Base-by-base conservation (phyloP, 2,329 filamentous ascomycete genomes). In the Xylariaceae sp. region DNA sequence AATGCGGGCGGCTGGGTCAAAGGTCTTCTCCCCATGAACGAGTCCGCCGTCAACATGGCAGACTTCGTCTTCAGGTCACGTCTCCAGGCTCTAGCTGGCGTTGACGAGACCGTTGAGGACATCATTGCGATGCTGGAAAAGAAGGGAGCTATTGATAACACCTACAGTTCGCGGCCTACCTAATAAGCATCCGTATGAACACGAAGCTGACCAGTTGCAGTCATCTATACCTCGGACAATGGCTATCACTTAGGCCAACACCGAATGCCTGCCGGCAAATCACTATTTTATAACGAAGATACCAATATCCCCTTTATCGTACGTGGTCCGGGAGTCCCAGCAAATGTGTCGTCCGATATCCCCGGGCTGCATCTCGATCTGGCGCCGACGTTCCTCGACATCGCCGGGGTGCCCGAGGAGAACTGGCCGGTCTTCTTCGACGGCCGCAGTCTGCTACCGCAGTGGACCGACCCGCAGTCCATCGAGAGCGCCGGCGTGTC, bases 171-270 rank as follows among this genome's bases (percentile, higher is more conserved):
- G n/a, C n/a, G n/a, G n/a, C n/a, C n/a, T n/a, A n/a, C n/a, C n/a
- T n/a, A n/a, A n/a, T n/a, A n/a, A n/a, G n/a, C n/a, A n/a, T n/a
- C n/a, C n/a, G n/a, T n/a, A n/a, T n/a, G n/a, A n/a, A n/a, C n/a
- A n/a, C n/a, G n/a, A n/a, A n/a, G n/a, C 41, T 41, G 2, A 22
- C 36, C 2, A 23, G 53, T 9, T n/a, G n/a, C n/a, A n/a, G n/a
- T 79, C 24, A 62, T 79, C 30, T 79, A 73, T 45, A 71, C 72
- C 1, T 66, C 68, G 0, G 75, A 79, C 45, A 79, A 79, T 35
- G 74, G 75, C 0, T 79, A 68, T 42, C 75, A 79, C 37, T 68
- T 78, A 26, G 66, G 72, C 2, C 72, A 78, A 30, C 74, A 79
- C 42, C 62, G 75, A 2, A 52, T 79, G 12, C 67, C 65, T 2